A percentile compares a stretch with the other conserved stretches of the same genome.
These are phyloP conservation scores for Globisporangium lucens DNA, from an alignment of 352 stramenopile species.

Conservation along the genomic window DNA sequence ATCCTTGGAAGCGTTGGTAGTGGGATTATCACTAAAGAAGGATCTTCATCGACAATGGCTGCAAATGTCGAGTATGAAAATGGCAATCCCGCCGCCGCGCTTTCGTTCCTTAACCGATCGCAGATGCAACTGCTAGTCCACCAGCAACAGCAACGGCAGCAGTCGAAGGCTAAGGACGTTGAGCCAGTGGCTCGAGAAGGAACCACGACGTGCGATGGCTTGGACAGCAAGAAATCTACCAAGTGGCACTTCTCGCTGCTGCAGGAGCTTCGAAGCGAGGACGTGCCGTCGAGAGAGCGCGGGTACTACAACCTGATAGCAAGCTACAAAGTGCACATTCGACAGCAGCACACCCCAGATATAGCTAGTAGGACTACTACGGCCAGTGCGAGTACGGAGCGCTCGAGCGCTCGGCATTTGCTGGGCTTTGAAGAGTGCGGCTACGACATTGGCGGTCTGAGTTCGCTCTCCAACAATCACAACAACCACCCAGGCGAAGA, in stretches of 20 bases:
- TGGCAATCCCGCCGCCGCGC: background rate
- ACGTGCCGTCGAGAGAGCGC: slow-evolving; percentile 48
- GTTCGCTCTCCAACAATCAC: background rate
- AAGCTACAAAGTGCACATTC: slow-evolving; percentile 54
- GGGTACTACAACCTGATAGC: slow-evolving; percentile 54
- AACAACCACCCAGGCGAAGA: background rate
- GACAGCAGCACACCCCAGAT: background rate
- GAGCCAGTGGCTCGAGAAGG: background rate
- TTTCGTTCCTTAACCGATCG: background rate
- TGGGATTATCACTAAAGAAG: background rate
- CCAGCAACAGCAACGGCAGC: slow-evolving; percentile 1
- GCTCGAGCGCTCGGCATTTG: background rate
- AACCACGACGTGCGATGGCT: background rate
- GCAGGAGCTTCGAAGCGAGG: slow-evolving; percentile 23
- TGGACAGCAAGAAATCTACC: background rate
- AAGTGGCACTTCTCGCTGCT: slow-evolving; percentile 45
- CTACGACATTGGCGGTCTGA: slow-evolving; percentile 4
- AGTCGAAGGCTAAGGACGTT: background rate
- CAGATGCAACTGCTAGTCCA: slow-evolving; percentile 2
- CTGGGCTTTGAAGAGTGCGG: slow-evolving; percentile 1
- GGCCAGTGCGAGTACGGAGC: background rate
- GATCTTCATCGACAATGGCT: background rate
- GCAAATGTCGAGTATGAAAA: background rate
- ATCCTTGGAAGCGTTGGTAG: background rate
- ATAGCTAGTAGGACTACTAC: too few species aligned